Evolutionary conservation across 2,329 filamentous ascomycete genomes (phyloP), one percentile per base, ranked within the genome.

Genomic region (Talaromyces sp.): DNA sequence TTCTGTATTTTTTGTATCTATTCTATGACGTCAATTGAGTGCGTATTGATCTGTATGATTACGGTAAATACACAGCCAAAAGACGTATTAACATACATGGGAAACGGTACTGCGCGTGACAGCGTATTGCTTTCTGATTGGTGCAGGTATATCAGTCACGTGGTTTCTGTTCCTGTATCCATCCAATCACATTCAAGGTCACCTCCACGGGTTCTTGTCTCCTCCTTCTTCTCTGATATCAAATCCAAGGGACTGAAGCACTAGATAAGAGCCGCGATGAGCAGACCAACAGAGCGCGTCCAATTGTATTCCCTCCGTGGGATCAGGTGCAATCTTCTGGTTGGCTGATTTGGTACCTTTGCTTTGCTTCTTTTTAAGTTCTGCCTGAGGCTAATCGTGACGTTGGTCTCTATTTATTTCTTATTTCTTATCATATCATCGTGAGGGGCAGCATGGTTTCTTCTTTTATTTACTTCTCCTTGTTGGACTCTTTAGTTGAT

Each of bases 281-380:
- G 37, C 17, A 54, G 28, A 39, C n/a, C 50, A 5, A 25, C 37
- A 33, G 28, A 3, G 15, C 28, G 22, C 28, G 25, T 35, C 51
- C 51, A 53, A 41, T 53, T 6, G 37, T 13, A 10, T 3, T n/a
- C 28, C n/a, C 21, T 37, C n/a, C 7, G 9, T 33, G 28, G 2
- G 53, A 9, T 19, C 53, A 55, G 53, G 36, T 45, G 53, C 39
- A 7, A 21, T n/a, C 31, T 15, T 13, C 40, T 55, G 53, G 35
- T 55, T 45, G 53, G 53, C 53, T 37, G 52, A 46, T 33, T 25
- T 53, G 51, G n/a, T 45, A 25, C 39, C 17, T 31, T 45, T n/a
- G n/a, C 36, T 17, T 21, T 13, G 2, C 4, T 11, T 13, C 5
- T 39, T 40, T 40, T n/a, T n/a, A 40, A 21, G 39, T 45, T 25